Percentiles rank a stretch among this genome's conserved stretches.
These are phyloP conservation scores for Kalanchoe fedtschenkoi DNA, from an alignment of 164 flowering plant species.

Conservation along the genomic window DNA sequence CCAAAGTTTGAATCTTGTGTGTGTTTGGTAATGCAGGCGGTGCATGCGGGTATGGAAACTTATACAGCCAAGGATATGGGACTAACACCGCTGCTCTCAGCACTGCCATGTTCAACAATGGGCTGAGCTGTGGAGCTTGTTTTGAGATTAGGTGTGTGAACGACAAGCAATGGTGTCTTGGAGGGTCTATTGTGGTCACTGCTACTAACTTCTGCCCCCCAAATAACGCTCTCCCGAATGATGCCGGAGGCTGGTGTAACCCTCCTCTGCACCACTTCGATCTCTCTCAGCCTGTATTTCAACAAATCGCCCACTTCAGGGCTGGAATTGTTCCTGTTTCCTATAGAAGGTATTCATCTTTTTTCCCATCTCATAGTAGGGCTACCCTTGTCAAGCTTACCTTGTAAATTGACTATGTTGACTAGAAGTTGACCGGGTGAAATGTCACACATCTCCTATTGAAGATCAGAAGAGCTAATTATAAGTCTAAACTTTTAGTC, in stretches of 20 bases:
- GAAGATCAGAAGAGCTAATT: no score
- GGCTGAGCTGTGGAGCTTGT: constrained; percentile 1
- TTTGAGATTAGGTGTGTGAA: background rate
- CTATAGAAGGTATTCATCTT: constrained; percentile 46
- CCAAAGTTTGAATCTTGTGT: background rate
- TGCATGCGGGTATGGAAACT: background rate
- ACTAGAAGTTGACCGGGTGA: no score
- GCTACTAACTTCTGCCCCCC: constrained; percentile 5
- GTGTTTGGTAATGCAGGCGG: background rate
- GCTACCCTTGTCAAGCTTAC: no score
- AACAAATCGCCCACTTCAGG: constrained; percentile 50
- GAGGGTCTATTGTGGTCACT: constrained; percentile 4
- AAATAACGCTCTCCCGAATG: background rate
- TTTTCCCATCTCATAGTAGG: background rate
- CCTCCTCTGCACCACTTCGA: constrained; percentile 74
- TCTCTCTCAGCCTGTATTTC: constrained; percentile 71
- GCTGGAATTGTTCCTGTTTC: constrained; percentile 76
- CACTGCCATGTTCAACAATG: constrained; percentile 4
- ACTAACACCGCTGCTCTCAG: constrained; percentile 1
- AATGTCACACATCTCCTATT: no score
- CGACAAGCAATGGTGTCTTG: constrained; percentile 1
- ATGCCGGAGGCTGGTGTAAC: constrained; percentile 49
- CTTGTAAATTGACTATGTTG: no score
- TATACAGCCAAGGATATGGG: constrained; percentile 3
- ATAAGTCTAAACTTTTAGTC: no score